Evolutionary conservation across 768 basidiomycete species (phyloP).

Genomic region (Suillus discolor): DNA sequence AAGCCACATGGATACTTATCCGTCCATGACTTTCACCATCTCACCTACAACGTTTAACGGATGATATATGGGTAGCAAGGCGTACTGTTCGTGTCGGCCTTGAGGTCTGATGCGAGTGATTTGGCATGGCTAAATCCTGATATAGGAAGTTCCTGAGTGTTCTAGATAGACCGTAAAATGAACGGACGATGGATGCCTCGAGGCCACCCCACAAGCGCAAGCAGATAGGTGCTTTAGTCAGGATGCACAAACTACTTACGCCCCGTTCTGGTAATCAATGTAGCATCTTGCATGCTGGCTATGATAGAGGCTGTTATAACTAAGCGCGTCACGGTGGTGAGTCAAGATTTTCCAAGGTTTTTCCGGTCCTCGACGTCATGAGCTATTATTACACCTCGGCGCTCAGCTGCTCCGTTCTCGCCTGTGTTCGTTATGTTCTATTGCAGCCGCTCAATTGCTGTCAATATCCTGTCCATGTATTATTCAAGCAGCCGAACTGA

Average conservation of each 20-base stretch:
- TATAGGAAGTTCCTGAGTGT: not conserved
- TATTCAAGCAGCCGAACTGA: constrained; percentile 1
- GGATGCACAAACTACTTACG: not conserved
- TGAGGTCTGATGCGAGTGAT: not conserved
- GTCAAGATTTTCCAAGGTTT: not conserved
- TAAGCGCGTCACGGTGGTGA: not conserved
- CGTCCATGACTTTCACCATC: not conserved
- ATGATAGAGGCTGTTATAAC: not conserved
- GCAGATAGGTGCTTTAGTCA: not conserved
- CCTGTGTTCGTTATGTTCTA: constrained; percentile 72
- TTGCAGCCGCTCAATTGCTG: too few species aligned
- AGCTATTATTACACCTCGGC: constrained; percentile 72
- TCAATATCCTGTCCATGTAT: constrained; percentile 44
- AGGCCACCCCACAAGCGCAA: constrained; percentile 3
- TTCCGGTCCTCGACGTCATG: constrained; percentile 73
- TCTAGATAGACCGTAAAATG: not conserved
- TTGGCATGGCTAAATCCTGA: not conserved
- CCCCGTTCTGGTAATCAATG: not conserved
- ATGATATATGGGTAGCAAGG: not conserved
- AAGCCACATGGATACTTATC: not conserved
- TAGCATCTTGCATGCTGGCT: not conserved
- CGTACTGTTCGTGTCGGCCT: not conserved
- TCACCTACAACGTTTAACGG: constrained; percentile 3
- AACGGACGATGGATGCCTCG: not conserved
- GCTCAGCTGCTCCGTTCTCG: constrained; percentile 82